Evolutionary conservation across 1,284 basidiomycete species (phyloP), one percentile per base, ranked within the genome.

Genomic region (Tylopilus sp.): DNA sequence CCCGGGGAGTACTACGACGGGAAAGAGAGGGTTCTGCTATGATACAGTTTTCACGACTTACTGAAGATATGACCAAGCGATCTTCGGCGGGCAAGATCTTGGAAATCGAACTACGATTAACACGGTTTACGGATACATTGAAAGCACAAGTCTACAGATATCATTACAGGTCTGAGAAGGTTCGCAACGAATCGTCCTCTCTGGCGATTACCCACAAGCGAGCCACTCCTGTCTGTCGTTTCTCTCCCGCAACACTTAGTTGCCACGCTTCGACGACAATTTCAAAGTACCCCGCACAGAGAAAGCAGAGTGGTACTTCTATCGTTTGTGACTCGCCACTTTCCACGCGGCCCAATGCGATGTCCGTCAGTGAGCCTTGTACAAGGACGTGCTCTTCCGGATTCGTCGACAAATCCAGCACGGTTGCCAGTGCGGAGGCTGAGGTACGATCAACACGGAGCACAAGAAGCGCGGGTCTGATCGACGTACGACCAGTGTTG

Each of bases 281-380:
- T 42, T 83, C 82, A 59, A 88, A 94, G 34, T 71, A 64, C 5
- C 92, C 92, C 40, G 74, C 72, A 7, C 89, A 78, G 18, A 95
- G 75, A 67, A 96, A 91, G 53, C 83, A 86, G 4, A 92, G 59
- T 2, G 82, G 76, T 1, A 82, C 72, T 37, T 79, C 74, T n/a
- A 83, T 61, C 30, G 75, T 72, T 31, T 69, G 71, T 11, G 74
- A 75, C 49, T 81, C 75, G 0, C 81, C 82, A 9, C 69, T 67
- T 30, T 74, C 71, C 30, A 88, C 59, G 19, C 73, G 71, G 5
- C 87, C 80, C 2, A 90, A 58, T 3, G 83, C 73, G 30, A 88
- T 72, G 34, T 82, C 76, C 5, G 72, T 70, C 13, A 81, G 67
- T 7, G 78, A 66, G 8, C 91, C 89, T 64, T 93, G 87, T 55